phyloP scores from a whole-genome alignment of 148 eudicot species.

The Drosera capensis region DNA sequence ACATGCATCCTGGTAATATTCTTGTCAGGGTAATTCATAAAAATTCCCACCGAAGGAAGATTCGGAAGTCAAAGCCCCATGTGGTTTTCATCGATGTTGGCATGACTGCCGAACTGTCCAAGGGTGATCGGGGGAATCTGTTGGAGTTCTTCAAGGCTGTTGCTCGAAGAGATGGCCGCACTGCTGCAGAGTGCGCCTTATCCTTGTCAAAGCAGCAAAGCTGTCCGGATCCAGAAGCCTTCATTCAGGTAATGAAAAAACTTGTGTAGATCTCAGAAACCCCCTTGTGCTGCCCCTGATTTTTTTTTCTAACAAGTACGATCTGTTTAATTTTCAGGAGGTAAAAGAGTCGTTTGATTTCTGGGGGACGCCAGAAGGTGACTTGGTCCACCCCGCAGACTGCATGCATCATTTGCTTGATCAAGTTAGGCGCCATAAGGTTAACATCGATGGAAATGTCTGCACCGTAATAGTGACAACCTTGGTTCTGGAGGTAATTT shows the following conservation, averaged over 20 bases:
- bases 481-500: too few species aligned
- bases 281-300: too few species aligned
- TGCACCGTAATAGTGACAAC: too few species aligned
- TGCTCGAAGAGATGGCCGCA: constrained; percentile 79
- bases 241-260: constrained; percentile 75
- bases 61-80: constrained; percentile 73
- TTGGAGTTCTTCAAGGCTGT: constrained; percentile 86
- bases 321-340: too few species aligned
- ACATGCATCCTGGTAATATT: constrained; percentile 99
- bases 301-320: too few species aligned
- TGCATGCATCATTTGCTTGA: too few species aligned
- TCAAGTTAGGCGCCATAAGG: too few species aligned
- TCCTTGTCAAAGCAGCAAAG: constrained; percentile 71
- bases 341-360: too few species aligned
- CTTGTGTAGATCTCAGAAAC: too few species aligned
- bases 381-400: too few species aligned
- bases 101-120: constrained; percentile 95
- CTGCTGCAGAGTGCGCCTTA: constrained; percentile 75
- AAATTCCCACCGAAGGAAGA: constrained; percentile 29
- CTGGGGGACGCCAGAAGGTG: too few species aligned
- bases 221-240: constrained; percentile 79
- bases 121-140: constrained; percentile 52
- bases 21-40: constrained; percentile 56
- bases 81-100: constrained; percentile 90
- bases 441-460: too few species aligned